A percentile compares a stretch with the other conserved stretches of the same genome.
Conservation (phyloP, 768 basidiomycete genomes). For the Calocybe cyanea region DNA sequence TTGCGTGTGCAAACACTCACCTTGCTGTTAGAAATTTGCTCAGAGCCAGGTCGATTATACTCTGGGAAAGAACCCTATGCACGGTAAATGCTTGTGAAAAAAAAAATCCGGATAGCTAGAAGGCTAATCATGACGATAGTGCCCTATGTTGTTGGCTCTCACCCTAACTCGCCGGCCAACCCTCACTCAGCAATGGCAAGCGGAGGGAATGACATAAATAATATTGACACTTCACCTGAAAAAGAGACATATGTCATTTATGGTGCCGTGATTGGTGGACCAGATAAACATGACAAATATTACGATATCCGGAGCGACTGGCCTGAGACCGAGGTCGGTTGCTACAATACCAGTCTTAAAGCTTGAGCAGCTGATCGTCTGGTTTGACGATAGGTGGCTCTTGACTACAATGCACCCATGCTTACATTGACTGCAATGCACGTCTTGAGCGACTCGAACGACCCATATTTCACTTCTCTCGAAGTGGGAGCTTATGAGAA, state of each 20-base stretch:
- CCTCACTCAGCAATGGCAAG: conserved; percentile 89
- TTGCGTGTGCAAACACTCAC: background rate
- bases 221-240: conserved; percentile 69
- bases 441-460: conserved; percentile 57
- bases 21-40: conserved; percentile 54
- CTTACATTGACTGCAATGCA: conserved; percentile 82
- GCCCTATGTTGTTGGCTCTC: conserved; percentile 83
- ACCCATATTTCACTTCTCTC: conserved; percentile 77
- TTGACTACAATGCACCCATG: conserved; percentile 89
- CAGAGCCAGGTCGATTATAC: conserved; percentile 76
- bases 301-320: conserved; percentile 88
- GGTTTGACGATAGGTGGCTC: conserved; percentile 47
- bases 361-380: background rate
- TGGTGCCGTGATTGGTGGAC: conserved; percentile 88
- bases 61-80: conserved; percentile 89
- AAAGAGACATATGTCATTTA: conserved; percentile 77
- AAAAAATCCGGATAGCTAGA: background rate
- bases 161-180: conserved; percentile 88
- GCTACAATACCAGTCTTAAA: background rate
- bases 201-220: conserved; percentile 67
- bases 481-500: conserved; percentile 63
- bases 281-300: conserved; percentile 68
- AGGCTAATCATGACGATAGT: conserved; percentile 30
- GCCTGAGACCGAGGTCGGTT: conserved; percentile 75
- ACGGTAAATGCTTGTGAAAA: conserved; percentile 40